A percentile compares a stretch with the other conserved stretches of the same genome.
Conservation (phyloP, 2,329 filamentous ascomycete species). For the Paecilomyces niveus region DNA sequence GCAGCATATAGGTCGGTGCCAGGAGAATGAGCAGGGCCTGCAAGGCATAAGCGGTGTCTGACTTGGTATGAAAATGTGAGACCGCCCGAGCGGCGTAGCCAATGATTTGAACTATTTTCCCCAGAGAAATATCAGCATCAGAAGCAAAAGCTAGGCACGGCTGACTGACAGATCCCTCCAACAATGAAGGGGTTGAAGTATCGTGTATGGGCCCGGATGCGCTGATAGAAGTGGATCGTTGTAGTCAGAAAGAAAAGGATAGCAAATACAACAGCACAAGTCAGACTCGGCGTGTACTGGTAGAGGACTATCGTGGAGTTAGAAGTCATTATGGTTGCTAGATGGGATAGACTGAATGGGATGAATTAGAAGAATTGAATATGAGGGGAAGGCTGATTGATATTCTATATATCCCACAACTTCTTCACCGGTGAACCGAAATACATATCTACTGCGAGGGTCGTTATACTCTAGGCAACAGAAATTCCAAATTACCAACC, state of each 20-base stretch:
- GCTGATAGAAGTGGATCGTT: background rate
- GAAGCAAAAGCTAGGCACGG: background rate
- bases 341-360: too few relatives aligned
- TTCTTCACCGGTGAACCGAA: too few relatives aligned
- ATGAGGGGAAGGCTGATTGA: too few relatives aligned
- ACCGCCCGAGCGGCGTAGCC: background rate
- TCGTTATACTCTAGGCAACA: too few relatives aligned
- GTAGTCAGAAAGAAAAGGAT: background rate
- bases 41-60: slow-evolving; percentile 8
- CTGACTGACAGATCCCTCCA: background rate
- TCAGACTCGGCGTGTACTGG: too few relatives aligned
- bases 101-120: background rate
- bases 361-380: too few relatives aligned
- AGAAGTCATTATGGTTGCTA: too few relatives aligned
- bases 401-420: too few relatives aligned
- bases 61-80: background rate
- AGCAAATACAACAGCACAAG: background rate
- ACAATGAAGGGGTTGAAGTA: background rate
- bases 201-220: background rate
- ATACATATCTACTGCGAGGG: too few relatives aligned
- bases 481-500: too few relatives aligned
- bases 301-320: too few relatives aligned
- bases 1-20: slow-evolving; percentile 12
- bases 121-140: background rate
- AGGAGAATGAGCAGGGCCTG: slow-evolving; percentile 12